These are phyloP conservation scores for Scytalidium sp. DNA, from an alignment of 2,329 filamentous ascomycete species.

Conservation along the genomic window DNA sequence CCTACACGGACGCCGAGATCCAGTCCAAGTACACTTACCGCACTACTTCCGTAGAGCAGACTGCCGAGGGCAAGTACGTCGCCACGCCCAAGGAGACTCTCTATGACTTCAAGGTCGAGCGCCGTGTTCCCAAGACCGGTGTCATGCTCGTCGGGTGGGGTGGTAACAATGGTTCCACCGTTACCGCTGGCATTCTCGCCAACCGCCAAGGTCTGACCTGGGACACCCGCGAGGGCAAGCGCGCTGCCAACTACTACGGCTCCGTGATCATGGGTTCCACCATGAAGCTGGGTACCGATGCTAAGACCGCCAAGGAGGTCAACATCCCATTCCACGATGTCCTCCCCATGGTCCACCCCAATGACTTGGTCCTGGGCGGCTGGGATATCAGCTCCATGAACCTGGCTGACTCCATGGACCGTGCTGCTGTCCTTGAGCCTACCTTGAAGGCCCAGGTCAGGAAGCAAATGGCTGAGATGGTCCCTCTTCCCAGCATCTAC, in stretches of 20 bases:
- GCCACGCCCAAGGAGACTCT: conserved; percentile 83
- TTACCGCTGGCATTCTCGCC: conserved; percentile 95
- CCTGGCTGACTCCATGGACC: conserved; percentile 89
- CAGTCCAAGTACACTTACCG: conserved; percentile 94
- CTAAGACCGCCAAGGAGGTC: conserved; percentile 80
- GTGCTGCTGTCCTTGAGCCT: conserved; percentile 93
- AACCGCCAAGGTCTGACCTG: conserved; percentile 84
- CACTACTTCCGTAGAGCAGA: conserved; percentile 76
- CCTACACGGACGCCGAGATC: conserved; percentile 85
- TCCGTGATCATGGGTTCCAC: conserved; percentile 97
- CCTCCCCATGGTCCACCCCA: conserved; percentile 94
- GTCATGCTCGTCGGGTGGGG: conserved; percentile 98
- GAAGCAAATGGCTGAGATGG: conserved; percentile 90
- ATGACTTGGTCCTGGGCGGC: conserved; percentile 90
- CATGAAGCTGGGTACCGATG: conserved; percentile 90
- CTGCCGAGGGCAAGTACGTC: conserved; percentile 70
- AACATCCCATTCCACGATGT: conserved; percentile 95
- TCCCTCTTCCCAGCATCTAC: conserved; percentile 91
- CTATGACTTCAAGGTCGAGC: conserved; percentile 97
- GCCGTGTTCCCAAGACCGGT: conserved; percentile 87
- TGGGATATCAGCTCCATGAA: conserved; percentile 97
- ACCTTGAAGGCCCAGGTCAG: conserved; percentile 83
- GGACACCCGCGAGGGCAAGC: conserved; percentile 90
- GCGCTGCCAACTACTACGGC: conserved; percentile 93
- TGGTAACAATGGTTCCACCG: conserved; percentile 94